Conservation (phyloP, 2,329 filamentous ascomycete genomes). For the Verticillium alfalfae region DNA sequence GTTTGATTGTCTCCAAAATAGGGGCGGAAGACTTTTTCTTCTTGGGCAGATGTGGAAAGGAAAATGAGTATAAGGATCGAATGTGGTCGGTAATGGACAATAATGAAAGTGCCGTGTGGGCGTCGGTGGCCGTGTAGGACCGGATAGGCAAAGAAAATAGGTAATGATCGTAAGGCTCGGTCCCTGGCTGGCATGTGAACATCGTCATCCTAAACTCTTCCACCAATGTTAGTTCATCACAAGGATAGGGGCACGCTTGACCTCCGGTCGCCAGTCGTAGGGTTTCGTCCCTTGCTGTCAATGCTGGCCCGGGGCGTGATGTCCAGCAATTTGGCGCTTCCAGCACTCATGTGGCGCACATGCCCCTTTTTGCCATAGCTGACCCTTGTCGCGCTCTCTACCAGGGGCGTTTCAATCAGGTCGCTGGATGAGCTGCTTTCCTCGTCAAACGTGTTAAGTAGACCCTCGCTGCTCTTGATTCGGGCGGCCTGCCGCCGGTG, state of each 20-base stretch:
- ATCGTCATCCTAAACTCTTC: background rate
- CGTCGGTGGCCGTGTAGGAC: slow-evolving; percentile 1
- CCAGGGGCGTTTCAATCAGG: slow-evolving; percentile 28
- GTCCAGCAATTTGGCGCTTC: slow-evolving; percentile 70
- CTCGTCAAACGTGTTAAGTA: slow-evolving; percentile 37
- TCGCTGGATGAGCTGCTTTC: slow-evolving; percentile 21
- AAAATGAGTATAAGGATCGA: slow-evolving; percentile 25
- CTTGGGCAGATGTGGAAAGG: slow-evolving; percentile 16
- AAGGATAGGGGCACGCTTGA: background rate
- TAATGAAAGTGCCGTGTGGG: slow-evolving; percentile 8
- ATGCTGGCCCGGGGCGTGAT: slow-evolving; percentile 51
- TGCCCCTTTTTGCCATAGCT: slow-evolving; percentile 57
- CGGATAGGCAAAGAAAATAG: background rate
- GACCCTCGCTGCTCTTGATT: slow-evolving; percentile 47
- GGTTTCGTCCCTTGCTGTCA: slow-evolving; percentile 33
- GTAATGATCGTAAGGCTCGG: slow-evolving; percentile 7
- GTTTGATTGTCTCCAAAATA: slow-evolving; percentile 8
- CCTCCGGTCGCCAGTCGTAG: background rate
- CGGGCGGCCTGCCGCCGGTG: slow-evolving; percentile 36
- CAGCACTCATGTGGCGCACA: slow-evolving; percentile 67
- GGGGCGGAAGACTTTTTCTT: slow-evolving; percentile 2
- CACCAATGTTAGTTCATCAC: slow-evolving; percentile 1
- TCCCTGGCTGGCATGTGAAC: slow-evolving; percentile 3
- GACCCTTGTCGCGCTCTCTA: slow-evolving; percentile 66
- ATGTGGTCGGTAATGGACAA: slow-evolving; percentile 18